These are phyloP conservation scores for Aquilaria malaccensis DNA, from an alignment of 345 rosid species.

Conservation along the genomic window DNA sequence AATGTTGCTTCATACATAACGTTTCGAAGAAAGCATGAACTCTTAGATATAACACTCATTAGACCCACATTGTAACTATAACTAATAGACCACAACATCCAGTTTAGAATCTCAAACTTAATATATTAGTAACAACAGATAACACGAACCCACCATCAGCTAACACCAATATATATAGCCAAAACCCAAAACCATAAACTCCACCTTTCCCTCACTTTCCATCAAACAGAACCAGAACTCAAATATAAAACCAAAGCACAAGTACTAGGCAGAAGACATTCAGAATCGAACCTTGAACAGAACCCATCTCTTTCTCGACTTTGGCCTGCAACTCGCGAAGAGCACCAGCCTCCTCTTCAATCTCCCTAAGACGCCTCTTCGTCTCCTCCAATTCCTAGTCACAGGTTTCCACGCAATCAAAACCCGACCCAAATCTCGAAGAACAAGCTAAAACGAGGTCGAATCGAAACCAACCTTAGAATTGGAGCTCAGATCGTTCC, in stretches of 20 bases:
- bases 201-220: too few relatives aligned
- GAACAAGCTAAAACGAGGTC: neutral
- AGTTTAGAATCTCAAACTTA: neutral
- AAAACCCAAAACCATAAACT: too few relatives aligned
- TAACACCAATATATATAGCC: too few relatives aligned
- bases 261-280: neutral
- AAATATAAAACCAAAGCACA: neutral
- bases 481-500: slow-evolving; percentile 43
- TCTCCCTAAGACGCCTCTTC: slow-evolving; percentile 94
- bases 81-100: neutral
- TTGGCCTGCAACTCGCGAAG: slow-evolving; percentile 99
- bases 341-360: slow-evolving; percentile 97
- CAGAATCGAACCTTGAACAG: slow-evolving; percentile 61
- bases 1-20: too few relatives aligned
- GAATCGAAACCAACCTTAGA: slow-evolving; percentile 40
- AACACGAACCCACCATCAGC: too few relatives aligned
- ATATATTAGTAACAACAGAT: neutral
- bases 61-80: neutral
- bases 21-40: too few relatives aligned
- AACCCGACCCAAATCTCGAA: neutral
- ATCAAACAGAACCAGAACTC: neutral
- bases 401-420: neutral
- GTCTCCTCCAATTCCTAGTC: slow-evolving; percentile 90
- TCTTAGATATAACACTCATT: too few relatives aligned
- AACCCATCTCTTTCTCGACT: slow-evolving; percentile 98